phyloP scores from a whole-genome alignment of 2,329 filamentous ascomycete genomes.

The Talaromyces piceae region DNA sequence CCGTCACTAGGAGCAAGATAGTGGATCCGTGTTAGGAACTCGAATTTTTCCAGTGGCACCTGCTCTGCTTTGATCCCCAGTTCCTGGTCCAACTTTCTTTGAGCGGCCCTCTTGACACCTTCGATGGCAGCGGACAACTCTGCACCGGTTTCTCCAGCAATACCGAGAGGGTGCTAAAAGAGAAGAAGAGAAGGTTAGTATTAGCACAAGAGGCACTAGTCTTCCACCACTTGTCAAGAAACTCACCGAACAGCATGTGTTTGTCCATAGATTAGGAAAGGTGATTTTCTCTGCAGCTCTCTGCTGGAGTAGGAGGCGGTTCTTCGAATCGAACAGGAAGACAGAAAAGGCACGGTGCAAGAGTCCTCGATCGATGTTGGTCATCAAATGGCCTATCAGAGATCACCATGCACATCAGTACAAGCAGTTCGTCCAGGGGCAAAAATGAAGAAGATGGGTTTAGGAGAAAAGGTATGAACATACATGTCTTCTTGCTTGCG shows the following conservation, averaged over 20 bases:
- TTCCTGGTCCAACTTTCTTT: conserved; percentile 90
- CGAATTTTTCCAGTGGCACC: conserved; percentile 84
- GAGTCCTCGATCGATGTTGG: conserved; percentile 93
- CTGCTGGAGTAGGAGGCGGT: conserved; percentile 90
- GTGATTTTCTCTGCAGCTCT: conserved; percentile 96
- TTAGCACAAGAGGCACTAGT: background rate
- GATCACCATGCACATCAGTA: conserved; percentile 12
- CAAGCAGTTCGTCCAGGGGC: background rate
- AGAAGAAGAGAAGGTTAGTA: too few species aligned
- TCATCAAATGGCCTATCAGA: conserved; percentile 85
- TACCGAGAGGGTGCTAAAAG: conserved; percentile 67
- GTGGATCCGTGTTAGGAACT: conserved; percentile 92
- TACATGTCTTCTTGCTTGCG: conserved; percentile 96
- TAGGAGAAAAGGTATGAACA: conserved; percentile 23
- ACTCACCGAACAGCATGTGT: conserved; percentile 80
- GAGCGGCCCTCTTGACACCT: conserved; percentile 85
- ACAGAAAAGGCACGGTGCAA: conserved; percentile 96
- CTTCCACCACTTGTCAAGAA: background rate
- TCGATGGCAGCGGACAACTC: conserved; percentile 70
- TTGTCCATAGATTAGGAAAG: conserved; percentile 99
- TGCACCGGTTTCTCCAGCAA: conserved; percentile 83
- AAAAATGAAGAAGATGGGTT: background rate
- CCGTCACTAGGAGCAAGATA: conserved; percentile 96
- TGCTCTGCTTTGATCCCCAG: conserved; percentile 83
- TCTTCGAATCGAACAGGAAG: conserved; percentile 93